Conservation (phyloP, 176 grass and related monocot genomes). For the Oryza nivara region DNA sequence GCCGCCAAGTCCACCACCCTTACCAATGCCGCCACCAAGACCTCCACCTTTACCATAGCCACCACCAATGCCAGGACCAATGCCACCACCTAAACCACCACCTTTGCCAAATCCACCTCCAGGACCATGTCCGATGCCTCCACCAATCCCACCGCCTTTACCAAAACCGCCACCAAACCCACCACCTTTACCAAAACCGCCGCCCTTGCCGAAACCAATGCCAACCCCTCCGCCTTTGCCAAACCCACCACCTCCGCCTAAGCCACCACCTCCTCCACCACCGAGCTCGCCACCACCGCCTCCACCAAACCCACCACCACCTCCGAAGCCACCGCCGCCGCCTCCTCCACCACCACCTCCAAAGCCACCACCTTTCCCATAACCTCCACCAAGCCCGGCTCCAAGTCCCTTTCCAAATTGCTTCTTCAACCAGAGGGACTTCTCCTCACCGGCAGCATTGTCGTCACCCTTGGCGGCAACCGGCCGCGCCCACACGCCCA, state of each 20-base stretch:
- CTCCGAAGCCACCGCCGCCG: neutral
- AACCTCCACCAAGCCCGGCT: constrained; percentile 35
- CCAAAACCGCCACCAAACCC: constrained; percentile 32
- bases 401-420: constrained; percentile 50
- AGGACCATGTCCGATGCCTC: neutral
- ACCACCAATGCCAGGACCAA: constrained; percentile 26
- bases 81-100: constrained; percentile 18
- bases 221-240: constrained; percentile 5
- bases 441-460: constrained; percentile 42
- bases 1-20: neutral
- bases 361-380: constrained; percentile 2
- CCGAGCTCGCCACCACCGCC: neutral
- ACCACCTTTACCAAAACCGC: constrained; percentile 26
- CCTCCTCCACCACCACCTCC: neutral
- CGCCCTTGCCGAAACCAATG: neutral
- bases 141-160: constrained; percentile 21
- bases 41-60: constrained; percentile 19
- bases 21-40: neutral
- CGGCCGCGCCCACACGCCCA: constrained; percentile 53
- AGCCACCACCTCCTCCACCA: neutral
- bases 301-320: neutral
- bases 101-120: constrained; percentile 23
- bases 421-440: constrained; percentile 63
- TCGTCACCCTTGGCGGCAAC: constrained; percentile 6
- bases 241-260: neutral